These are phyloP conservation scores for Cyberlindnera japonica DNA, from an alignment of 805 yeast genomes.

Conservation along the genomic window DNA sequence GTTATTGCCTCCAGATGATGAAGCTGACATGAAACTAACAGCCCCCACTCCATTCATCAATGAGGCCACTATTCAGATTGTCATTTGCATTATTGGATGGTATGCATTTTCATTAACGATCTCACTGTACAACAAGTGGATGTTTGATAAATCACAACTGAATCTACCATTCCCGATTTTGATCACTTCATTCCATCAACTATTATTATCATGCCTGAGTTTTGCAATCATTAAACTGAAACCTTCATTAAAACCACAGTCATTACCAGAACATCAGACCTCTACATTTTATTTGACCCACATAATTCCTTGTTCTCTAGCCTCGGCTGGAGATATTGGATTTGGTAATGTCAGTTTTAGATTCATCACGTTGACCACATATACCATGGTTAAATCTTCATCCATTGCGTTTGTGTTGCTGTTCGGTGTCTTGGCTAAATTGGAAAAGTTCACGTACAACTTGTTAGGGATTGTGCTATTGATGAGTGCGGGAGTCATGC, in stretches of 20 bases:
- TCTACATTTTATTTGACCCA: constrained; percentile 41
- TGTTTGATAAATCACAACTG: constrained; percentile 76
- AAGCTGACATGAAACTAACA: background rate
- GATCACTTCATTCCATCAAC: constrained; percentile 82
- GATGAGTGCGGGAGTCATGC: constrained; percentile 79
- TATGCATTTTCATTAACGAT: constrained; percentile 64
- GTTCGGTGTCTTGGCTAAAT: constrained; percentile 77
- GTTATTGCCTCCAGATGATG: background rate
- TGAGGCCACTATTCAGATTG: constrained; percentile 15
- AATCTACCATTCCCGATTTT: constrained; percentile 81
- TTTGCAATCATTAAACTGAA: constrained; percentile 19
- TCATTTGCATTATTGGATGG: constrained; percentile 49
- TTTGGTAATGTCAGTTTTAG: constrained; percentile 81
- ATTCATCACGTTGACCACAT: constrained; percentile 75
- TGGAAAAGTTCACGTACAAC: constrained; percentile 71
- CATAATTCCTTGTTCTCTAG: constrained; percentile 79
- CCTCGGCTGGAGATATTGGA: constrained; percentile 93
- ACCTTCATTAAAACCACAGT: constrained; percentile 16
- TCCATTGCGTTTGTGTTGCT: constrained; percentile 83
- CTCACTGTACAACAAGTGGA: constrained; percentile 91
- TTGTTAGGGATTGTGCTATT: constrained; percentile 65
- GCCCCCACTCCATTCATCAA: constrained; percentile 9
- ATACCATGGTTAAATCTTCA: constrained; percentile 91
- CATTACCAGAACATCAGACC: constrained; percentile 4
- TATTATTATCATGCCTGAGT: constrained; percentile 55